Base-by-base conservation (phyloP, 164 flowering plant species). In the Vitis rotundifolia region DNA sequence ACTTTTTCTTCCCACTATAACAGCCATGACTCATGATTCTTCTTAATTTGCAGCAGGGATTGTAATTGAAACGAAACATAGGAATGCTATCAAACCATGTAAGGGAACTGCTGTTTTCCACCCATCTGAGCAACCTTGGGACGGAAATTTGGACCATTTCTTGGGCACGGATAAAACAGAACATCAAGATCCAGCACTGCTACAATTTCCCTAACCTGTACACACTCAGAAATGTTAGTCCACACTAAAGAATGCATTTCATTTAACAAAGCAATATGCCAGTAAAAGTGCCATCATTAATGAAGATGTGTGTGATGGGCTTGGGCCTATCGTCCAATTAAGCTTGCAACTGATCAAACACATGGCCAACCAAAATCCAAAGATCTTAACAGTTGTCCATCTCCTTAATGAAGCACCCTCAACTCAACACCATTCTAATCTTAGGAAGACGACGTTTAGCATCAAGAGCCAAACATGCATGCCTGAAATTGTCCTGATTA, bases 61-160 rank as follows among this genome's bases (percentile, higher is more conserved):
- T 37, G 44, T 37, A 5, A 37, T 37, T 37, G 44, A 37, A 37
- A 37, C 7, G 15, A 60, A 49, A 63, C 2, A 18, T 11, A 48
- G 60, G 63, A 28, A 63, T 51, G 16, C 22, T 55, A 62, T 37
- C 80, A 58, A 28, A 95, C 99, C 99, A 95, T 95, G 87, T 95
- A 95, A 57, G 98, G 99, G 70, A 93, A 95, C 77, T 89, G 97
- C 79, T 89, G 82, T 68, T 93, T 95, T 68, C 99, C 99, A 76
- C 99, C 99, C 91, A 95, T 80, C 77, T 90, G 82, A 72, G 53
- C 75, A 76, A 80, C 97, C 80, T 90, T 91, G 69, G 93, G 89
- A 54, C 99, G 98, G 67, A 91, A 95, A 73, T 87, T 95, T 71
- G 97, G 98, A 76, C 99, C 92, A 79, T 89, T 89, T 83, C 80